phyloP scores from a whole-genome alignment of 352 stramenopile genomes.

The Pythium angustatum region DNA sequence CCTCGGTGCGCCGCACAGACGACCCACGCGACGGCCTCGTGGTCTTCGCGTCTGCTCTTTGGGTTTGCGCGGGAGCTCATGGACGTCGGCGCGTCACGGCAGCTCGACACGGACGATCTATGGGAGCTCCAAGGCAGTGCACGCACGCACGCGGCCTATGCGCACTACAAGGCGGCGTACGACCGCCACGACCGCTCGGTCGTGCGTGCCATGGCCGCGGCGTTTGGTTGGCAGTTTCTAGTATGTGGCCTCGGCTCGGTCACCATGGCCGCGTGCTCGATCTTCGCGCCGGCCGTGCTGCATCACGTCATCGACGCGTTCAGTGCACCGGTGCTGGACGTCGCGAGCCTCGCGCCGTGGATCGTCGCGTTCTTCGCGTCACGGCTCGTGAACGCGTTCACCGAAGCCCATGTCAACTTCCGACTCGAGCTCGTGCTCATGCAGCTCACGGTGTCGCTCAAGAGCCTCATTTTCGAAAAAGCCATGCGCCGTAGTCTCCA shows the following conservation, averaged over 20 bases:
- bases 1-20: too few species aligned
- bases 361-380: constrained; percentile 32
- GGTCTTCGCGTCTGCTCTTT: constrained; percentile 13
- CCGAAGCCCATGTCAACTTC: constrained; percentile 25
- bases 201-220: not conserved
- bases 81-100: not conserved
- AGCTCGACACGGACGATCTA: constrained; percentile 12
- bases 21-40: constrained; percentile 15
- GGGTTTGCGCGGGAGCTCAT: constrained; percentile 4
- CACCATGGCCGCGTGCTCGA: constrained; percentile 7
- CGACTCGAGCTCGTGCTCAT: constrained; percentile 27
- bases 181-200: not conserved
- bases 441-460: constrained; percentile 27
- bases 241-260: constrained; percentile 18
- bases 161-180: not conserved
- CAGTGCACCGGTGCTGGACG: constrained; percentile 16
- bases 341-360: constrained; percentile 21
- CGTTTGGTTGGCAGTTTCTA: constrained; percentile 19
- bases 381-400: constrained; percentile 31
- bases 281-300: constrained; percentile 29
- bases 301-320: constrained; percentile 34
- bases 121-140: constrained; percentile 7
- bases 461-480: constrained; percentile 34
- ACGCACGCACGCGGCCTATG: not conserved
- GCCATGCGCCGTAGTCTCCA: constrained; percentile 29